Percentiles rank a stretch among this genome's conserved stretches.
phyloP scores from a whole-genome alignment of 164 flowering plant species.

The Saururus chinensis region DNA sequence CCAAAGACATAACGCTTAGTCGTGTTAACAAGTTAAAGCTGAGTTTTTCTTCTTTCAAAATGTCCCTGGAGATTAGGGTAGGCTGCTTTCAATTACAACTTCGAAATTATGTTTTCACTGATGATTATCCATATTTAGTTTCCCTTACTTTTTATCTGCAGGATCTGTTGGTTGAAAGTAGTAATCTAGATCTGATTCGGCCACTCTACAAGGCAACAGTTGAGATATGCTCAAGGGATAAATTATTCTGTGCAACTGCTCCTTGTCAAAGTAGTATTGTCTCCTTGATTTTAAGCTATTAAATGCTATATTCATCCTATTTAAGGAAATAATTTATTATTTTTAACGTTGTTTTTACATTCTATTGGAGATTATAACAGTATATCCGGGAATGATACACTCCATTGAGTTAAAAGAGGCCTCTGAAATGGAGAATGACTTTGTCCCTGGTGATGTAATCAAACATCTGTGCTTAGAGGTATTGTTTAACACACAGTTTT shows the following conservation, averaged over 20 bases:
- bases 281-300: background rate
- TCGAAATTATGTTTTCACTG: no score
- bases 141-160: slow-evolving; percentile 8
- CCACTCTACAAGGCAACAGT: slow-evolving; percentile 46
- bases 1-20: background rate
- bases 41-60: slow-evolving; percentile 22
- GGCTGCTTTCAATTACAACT: background rate
- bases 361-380: slow-evolving; percentile 19
- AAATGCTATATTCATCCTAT: background rate
- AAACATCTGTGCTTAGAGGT: slow-evolving; percentile 49
- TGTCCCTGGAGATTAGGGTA: slow-evolving; percentile 42
- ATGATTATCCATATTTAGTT: background rate
- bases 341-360: background rate
- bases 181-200: slow-evolving; percentile 37
- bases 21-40: slow-evolving; percentile 12
- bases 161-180: slow-evolving; percentile 34
- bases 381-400: slow-evolving; percentile 41
- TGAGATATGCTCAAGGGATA: slow-evolving; percentile 28
- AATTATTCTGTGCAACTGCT: slow-evolving; percentile 17
- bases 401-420: slow-evolving; percentile 14
- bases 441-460: slow-evolving; percentile 43
- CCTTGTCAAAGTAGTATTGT: slow-evolving; percentile 43
- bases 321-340: background rate
- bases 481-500: background rate
- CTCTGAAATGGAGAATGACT: slow-evolving; percentile 9